Base-by-base conservation (phyloP, 1,284 basidiomycete species). In the Trichosporon sp. region DNA sequence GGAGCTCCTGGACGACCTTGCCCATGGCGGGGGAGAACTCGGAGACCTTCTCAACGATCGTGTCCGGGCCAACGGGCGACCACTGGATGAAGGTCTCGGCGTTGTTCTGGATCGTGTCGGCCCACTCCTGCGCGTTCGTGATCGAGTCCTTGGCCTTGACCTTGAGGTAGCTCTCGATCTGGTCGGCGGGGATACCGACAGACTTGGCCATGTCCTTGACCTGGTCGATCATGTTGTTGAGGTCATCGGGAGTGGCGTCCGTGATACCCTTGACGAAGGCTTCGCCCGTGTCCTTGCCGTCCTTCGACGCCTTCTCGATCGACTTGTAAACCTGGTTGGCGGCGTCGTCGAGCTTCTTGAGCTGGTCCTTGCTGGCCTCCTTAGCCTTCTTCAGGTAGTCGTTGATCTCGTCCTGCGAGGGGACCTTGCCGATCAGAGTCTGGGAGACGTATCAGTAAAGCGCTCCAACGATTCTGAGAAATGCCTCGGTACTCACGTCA, bases 131-230 rank as follows among this genome's bases (percentile, higher is more conserved):
- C 16, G 78, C 79, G 65, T 79, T 76, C 65, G 79, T 66, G 74
- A 80, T 80, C 19, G 78, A 78, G 48, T 81, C 81, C 66, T 80
- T 73, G 37, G 76, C 76, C 76, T 80, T 80, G 72, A 73, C 61
- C 65, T 77, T 76, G 61, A 82, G 68, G 78, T 79, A 83, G 10
- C 70, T 67, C 71, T 83, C 81, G 67, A 79, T 76, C 16, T 71
- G 66, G 69, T 83, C 81, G 35, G 81, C 80, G 12, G 83, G 81
- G 16, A 84, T 69, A 67, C 83, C 83, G 21, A 80, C 81, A 65
- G 79, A 78, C 73, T 80, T 81, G 68, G 79, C 80, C n/a, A 79
- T 75, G 63, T 77, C 77, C 74, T 81, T 81, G 71, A 82, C 68
- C 75, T 81, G 77, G 69, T 79, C 75, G 77, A 83, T 71, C 19